Percentiles rank a stretch among this genome's conserved stretches.
Conservation (phyloP, 805 yeast species). For the Kregervanrija fluxuum region DNA sequence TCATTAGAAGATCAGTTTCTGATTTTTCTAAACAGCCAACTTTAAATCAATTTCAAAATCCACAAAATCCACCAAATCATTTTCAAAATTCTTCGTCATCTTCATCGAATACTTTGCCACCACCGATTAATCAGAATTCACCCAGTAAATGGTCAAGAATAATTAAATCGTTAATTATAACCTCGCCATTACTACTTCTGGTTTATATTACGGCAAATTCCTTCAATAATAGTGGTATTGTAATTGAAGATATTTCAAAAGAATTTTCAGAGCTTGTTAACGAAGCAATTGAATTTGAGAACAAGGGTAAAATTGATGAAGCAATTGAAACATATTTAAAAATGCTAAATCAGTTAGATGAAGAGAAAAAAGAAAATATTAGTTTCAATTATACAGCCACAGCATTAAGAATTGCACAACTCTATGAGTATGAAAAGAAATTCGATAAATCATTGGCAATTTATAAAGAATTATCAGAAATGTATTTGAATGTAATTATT, state of each 20-base stretch:
- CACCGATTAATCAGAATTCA: too few species aligned
- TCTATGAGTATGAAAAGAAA: slow-evolving; percentile 47
- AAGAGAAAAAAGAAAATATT: slow-evolving; percentile 42
- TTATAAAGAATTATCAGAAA: slow-evolving; percentile 16
- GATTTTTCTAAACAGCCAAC: too few species aligned
- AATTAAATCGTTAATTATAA: too few species aligned
- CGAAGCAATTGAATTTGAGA: slow-evolving; percentile 14
- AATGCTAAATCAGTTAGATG: slow-evolving; percentile 58
- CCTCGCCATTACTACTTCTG: too few species aligned
- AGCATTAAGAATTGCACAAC: slow-evolving; percentile 75
- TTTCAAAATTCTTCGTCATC: neutral
- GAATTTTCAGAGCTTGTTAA: slow-evolving; percentile 8
- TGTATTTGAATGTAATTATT: slow-evolving; percentile 7
- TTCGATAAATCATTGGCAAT: slow-evolving; percentile 21
- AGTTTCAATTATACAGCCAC: slow-evolving; percentile 83
- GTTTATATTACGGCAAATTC: neutral
- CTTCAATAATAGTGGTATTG: neutral
- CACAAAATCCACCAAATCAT: slow-evolving; percentile 13
- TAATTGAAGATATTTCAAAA: slow-evolving; percentile 8
- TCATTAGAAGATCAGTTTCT: too few species aligned
- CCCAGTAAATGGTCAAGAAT: too few species aligned
- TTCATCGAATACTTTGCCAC: neutral
- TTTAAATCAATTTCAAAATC: slow-evolving; percentile 7
- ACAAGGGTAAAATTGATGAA: slow-evolving; percentile 42
- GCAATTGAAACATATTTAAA: slow-evolving; percentile 68